A percentile compares a stretch with the other conserved stretches of the same genome.
These are phyloP conservation scores for Penicillium antarcticum DNA, from an alignment of 495 filamentous ascomycete species.

Conservation along the genomic window DNA sequence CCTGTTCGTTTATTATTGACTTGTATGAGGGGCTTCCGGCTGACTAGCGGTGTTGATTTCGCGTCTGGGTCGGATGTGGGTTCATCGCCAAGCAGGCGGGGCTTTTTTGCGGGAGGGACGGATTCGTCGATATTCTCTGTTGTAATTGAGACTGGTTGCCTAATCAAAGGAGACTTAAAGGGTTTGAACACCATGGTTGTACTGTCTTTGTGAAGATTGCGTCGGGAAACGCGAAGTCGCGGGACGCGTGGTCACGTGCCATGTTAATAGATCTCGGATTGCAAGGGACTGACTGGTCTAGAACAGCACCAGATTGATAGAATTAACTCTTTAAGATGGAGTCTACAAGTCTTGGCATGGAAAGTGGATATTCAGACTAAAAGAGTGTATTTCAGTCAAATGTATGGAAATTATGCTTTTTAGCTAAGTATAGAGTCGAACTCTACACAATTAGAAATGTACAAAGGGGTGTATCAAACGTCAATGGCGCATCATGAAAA, in stretches of 20 bases:
- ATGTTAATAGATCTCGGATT: background rate
- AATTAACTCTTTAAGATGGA: background rate
- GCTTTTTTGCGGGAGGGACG: slow-evolving; percentile 28
- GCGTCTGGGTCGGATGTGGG: slow-evolving; percentile 2
- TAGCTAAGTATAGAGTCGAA: slow-evolving; percentile 7
- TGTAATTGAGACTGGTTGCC: slow-evolving; percentile 20
- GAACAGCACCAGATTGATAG: background rate
- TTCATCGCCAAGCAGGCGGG: slow-evolving; percentile 23
- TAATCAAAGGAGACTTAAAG: slow-evolving; percentile 43
- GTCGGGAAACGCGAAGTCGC: slow-evolving; percentile 8
- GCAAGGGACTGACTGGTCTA: background rate
- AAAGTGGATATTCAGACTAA: background rate
- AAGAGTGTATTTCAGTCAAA: background rate
- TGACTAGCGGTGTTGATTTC: slow-evolving; percentile 5
- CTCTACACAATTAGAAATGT: slow-evolving; percentile 11
- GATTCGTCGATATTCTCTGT: slow-evolving; percentile 3
- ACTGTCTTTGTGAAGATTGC: slow-evolving; percentile 2
- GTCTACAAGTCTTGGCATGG: background rate
- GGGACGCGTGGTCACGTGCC: slow-evolving; percentile 22
- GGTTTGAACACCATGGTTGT: slow-evolving; percentile 46
- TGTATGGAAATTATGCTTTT: slow-evolving; percentile 4
- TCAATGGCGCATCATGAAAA: slow-evolving; percentile 11
- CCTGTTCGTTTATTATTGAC: slow-evolving; percentile 25
- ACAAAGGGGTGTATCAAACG: slow-evolving; percentile 10
- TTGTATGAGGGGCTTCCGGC: slow-evolving; percentile 30